Conservation (phyloP, 1,284 basidiomycete species). For the Meira miltonrushii region DNA sequence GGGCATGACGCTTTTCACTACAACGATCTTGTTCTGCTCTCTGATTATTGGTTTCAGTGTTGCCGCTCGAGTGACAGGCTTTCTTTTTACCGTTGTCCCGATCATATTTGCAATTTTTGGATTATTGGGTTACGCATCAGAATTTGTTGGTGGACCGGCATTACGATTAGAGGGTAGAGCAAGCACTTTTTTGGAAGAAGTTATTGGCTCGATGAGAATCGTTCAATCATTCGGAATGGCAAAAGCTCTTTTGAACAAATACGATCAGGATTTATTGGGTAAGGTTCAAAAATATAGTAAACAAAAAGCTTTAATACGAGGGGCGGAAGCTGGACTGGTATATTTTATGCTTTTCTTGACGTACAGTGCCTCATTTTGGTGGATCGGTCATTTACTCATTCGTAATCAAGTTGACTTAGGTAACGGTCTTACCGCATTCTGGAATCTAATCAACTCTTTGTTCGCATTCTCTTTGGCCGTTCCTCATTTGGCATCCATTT, state of each 20-base stretch:
- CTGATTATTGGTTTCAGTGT: conserved; percentile 53
- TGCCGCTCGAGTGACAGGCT: conserved; percentile 53
- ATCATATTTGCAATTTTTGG: conserved; percentile 49
- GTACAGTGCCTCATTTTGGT: conserved; percentile 44
- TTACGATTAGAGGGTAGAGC: conserved; percentile 52
- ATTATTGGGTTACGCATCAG: conserved; percentile 46
- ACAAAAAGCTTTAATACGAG: conserved; percentile 44
- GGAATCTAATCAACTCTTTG: conserved; percentile 44
- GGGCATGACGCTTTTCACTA: conserved; percentile 52
- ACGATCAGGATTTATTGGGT: conserved; percentile 48
- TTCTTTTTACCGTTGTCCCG: conserved; percentile 54
- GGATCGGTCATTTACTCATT: conserved; percentile 32
- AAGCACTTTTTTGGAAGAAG: conserved; percentile 54
- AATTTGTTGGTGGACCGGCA: conserved; percentile 40
- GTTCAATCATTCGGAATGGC: conserved; percentile 55
- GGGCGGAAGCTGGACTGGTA: conserved; percentile 31
- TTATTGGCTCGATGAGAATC: conserved; percentile 54
- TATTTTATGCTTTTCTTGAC: conserved; percentile 36
- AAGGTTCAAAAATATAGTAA: conserved; percentile 48
- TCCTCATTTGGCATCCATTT: conserved; percentile 40
- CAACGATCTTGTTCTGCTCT: conserved; percentile 44
- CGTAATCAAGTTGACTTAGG: conserved; percentile 30
- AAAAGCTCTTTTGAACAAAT: conserved; percentile 44
- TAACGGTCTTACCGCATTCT: conserved; percentile 40
- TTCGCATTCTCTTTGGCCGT: conserved; percentile 47